Evolutionary conservation across 177 flowering plant species (phyloP).

Genomic region (Vitis hybrid): DNA sequence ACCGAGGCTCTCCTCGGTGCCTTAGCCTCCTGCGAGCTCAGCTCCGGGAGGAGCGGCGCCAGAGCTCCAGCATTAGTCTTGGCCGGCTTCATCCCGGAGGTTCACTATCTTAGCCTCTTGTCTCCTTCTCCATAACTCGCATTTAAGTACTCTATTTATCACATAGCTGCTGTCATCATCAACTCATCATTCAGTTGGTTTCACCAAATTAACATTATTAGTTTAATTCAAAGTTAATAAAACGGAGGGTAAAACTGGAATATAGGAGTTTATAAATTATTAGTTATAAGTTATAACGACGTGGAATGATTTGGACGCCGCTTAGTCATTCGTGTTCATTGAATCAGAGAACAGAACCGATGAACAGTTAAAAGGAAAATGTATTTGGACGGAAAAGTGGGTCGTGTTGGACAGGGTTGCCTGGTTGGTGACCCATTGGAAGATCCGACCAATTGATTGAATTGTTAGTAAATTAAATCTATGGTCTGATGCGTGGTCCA

Average conservation of each 20-base stretch:
- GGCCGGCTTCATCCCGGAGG: conserved; percentile 26
- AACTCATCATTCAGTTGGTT: not conserved
- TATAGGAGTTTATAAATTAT: too few relatives aligned
- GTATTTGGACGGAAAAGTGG: too few relatives aligned
- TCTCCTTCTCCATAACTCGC: conserved; percentile 10
- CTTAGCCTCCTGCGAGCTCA: not conserved
- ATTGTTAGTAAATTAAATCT: too few relatives aligned
- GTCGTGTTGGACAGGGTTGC: too few relatives aligned
- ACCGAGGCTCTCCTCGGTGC: conserved; percentile 35
- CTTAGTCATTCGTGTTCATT: too few relatives aligned
- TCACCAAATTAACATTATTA: not conserved
- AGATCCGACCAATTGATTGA: too few relatives aligned
- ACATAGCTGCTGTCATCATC: too few relatives aligned
- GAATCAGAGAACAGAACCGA: too few relatives aligned
- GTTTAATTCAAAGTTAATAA: not conserved
- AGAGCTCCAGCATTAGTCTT: conserved; percentile 1
- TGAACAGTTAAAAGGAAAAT: too few relatives aligned
- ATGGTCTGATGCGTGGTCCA: too few relatives aligned
- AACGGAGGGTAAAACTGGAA: conserved; percentile 12
- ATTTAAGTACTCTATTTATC: not conserved
- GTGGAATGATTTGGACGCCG: not conserved
- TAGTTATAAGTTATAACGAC: not conserved
- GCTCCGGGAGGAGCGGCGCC: conserved; percentile 32
- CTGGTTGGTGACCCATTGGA: too few relatives aligned
- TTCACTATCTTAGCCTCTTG: not conserved